These are phyloP conservation scores for Ogataea hybrid DNA, from an alignment of 1,139 yeast genomes.

Conservation along the genomic window DNA sequence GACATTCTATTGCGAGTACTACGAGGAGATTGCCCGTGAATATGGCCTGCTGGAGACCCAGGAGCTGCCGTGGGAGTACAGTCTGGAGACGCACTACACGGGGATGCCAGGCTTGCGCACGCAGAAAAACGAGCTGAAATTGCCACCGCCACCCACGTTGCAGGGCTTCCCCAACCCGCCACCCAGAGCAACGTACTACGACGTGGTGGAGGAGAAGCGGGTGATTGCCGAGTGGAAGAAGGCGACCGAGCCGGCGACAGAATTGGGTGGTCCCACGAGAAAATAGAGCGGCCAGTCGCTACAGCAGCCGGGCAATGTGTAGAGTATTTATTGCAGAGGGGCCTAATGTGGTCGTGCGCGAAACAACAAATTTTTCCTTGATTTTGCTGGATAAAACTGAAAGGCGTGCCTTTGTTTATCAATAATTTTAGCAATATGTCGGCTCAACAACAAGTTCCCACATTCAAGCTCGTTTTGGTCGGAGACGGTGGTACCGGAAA, in stretches of 20 bases:
- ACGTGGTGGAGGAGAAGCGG: conserved; percentile 4
- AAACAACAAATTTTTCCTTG: conserved; percentile 9
- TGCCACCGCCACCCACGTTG: conserved; percentile 45
- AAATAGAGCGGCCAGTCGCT: not conserved
- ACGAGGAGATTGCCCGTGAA: conserved; percentile 54
- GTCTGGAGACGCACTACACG: conserved; percentile 37
- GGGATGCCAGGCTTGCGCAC: conserved; percentile 44
- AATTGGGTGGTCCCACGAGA: not conserved
- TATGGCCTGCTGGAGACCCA: conserved; percentile 44
- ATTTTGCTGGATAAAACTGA: conserved; percentile 8
- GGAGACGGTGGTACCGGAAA: conserved; percentile 99
- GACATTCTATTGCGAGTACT: conserved; percentile 72
- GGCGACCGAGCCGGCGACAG: not conserved
- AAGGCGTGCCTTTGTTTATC: conserved; percentile 8
- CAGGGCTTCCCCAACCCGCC: conserved; percentile 40
- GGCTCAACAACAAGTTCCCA: conserved; percentile 83
- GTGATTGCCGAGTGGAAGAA: not conserved
- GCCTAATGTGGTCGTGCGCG: not conserved
- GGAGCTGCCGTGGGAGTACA: conserved; percentile 43
- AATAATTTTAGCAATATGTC: conserved; percentile 8
- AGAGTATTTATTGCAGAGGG: not conserved
- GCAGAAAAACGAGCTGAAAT: conserved; percentile 16
- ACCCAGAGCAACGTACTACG: not conserved
- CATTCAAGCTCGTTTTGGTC: conserved; percentile 96
- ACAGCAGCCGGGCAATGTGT: not conserved